phyloP scores from a whole-genome alignment of 192 early-diverging fungal species.

The Mortierella alpina region DNA sequence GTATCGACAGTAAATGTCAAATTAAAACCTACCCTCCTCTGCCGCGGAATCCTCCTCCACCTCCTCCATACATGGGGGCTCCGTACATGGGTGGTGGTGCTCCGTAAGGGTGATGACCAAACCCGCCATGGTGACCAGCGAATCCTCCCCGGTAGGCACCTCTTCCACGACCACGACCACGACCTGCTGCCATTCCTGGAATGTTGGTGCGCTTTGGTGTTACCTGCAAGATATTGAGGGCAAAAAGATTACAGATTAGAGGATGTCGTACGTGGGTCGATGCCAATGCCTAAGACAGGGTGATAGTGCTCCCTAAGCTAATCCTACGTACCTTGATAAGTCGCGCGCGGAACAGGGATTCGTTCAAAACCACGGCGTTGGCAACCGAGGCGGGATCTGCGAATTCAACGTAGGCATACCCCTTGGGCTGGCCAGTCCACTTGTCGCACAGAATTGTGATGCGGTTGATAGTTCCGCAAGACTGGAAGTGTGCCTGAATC shows the following conservation, averaged over 20 bases:
- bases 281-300: no score
- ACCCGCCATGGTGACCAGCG: constrained; percentile 57
- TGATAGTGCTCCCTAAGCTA: background rate
- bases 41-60: constrained; percentile 56
- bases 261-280: background rate
- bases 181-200: constrained; percentile 75
- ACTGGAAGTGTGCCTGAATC: constrained; percentile 93
- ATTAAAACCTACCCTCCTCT: constrained; percentile 34
- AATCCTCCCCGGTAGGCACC: constrained; percentile 77
- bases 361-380: constrained; percentile 88
- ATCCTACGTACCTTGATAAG: constrained; percentile 67
- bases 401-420: constrained; percentile 98
- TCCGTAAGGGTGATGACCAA: constrained; percentile 54
- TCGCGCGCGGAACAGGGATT: constrained; percentile 89
- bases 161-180: constrained; percentile 81
- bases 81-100: constrained; percentile 44
- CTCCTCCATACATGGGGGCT: constrained; percentile 32
- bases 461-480: constrained; percentile 95
- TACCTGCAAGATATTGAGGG: constrained; percentile 50
- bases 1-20: background rate
- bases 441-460: constrained; percentile 97
- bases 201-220: constrained; percentile 96
- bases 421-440: constrained; percentile 93
- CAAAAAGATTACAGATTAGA: background rate
- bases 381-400: constrained; percentile 81